Base-by-base conservation (phyloP, 2,329 filamentous ascomycete genomes). In the Macrophomina pseudophaseolina region DNA sequence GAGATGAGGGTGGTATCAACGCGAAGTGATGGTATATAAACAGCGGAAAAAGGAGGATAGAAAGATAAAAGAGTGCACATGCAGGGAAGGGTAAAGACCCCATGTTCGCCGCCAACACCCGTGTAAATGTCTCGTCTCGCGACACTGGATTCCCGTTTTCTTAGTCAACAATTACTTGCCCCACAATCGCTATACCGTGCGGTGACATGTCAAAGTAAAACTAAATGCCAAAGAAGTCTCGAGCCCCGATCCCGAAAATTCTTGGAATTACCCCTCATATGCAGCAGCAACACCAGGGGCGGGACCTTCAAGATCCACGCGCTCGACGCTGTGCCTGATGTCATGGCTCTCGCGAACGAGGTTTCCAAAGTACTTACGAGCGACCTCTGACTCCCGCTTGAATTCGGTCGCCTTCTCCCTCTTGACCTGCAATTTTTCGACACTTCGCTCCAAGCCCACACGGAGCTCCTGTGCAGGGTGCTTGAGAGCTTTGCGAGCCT, bases 291-390 rank as follows among this genome's bases (percentile, higher is more conserved):
- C 74, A 3, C 80, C 80, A 4, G 82, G 80, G 32, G 80, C 79
- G n/a, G 82, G 78, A 16, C 83, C 82, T 69, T 86, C 84, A 9
- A 86, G 73, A 70, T 86, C 84, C 30, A 86, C 82, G 30, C 81
- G 73, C 70, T 81, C 77, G n/a, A 86, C 84, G 42, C 80, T 79
- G 56, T 79, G 77, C 60, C 77, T 78, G 64, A 86, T 79, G 65
- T 85, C 82, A 30, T 78, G 79, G 68, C 81, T 83, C 71, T 89
- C 85, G 68, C 91, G 86, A 63, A 95, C 88, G 18, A 99, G 85
- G 74, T 96, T 95, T 63, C 87, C 83, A 78, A 99, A 99, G 81
- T 97, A 98, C 79, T 94, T 96, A 71, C 88, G 84, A 6, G 95
- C 95, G 38, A 92, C 89, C 75, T 96, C 91, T 74, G 92, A 95